Conservation (phyloP, 1,284 basidiomycete species). For the Vanrija pseudolonga region DNA sequence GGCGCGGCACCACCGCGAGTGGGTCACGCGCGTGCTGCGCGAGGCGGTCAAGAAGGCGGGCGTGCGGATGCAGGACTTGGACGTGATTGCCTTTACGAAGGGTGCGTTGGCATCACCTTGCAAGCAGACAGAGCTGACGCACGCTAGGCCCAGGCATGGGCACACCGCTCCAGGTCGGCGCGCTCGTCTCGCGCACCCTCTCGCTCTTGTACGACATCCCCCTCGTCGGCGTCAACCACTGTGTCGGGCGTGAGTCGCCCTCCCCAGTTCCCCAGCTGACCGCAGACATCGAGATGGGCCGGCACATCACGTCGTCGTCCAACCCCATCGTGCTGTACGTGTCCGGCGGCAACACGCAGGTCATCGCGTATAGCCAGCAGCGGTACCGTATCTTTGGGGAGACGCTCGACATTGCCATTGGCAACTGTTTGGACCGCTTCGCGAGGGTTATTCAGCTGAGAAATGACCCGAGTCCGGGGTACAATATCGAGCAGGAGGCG, state of each 20-base stretch:
- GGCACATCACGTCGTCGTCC: conserved; percentile 87
- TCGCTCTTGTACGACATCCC: conserved; percentile 86
- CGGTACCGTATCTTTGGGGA: conserved; percentile 98
- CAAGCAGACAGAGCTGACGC: neutral
- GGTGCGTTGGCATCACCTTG: conserved; percentile 55
- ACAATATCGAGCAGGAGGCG: conserved; percentile 95
- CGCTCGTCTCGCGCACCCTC: conserved; percentile 89
- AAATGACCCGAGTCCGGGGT: conserved; percentile 97
- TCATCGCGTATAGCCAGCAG: conserved; percentile 96
- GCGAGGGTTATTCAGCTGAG: conserved; percentile 92
- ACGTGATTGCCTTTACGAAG: conserved; percentile 97
- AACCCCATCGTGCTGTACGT: conserved; percentile 98
- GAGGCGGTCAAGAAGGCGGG: conserved; percentile 72
- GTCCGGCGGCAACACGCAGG: conserved; percentile 97
- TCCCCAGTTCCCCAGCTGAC: neutral
- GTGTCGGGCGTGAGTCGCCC: conserved; percentile 79
- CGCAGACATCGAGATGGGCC: conserved; percentile 97
- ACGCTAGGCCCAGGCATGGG: conserved; percentile 94
- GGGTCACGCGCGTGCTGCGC: conserved; percentile 78
- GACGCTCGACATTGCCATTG: conserved; percentile 97
- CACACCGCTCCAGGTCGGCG: conserved; percentile 90
- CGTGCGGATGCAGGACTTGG: conserved; percentile 69
- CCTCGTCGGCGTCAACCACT: conserved; percentile 95
- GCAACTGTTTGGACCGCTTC: conserved; percentile 96
- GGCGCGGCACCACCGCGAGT: conserved; percentile 90